Evolutionary conservation across 2,329 filamentous ascomycete species (phyloP), one percentile per base, ranked within the genome.

Genomic region (Graphium sp.): DNA sequence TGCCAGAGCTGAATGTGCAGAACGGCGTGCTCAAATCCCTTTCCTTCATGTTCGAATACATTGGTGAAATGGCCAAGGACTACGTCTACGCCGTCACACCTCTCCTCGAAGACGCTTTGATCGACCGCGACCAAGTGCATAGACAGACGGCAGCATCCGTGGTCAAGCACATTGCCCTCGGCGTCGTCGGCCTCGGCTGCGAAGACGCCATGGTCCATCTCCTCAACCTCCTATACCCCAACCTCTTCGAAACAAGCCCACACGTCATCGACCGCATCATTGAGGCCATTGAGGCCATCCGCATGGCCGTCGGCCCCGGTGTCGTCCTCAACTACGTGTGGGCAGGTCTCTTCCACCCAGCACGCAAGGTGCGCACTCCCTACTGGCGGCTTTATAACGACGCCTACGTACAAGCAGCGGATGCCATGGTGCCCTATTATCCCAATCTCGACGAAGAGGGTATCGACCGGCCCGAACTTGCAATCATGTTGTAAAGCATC

Each of bases 61-160:
- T 98, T 49, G 89, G 89, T 37, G 89, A 98, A 54, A 95, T 98
- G 89, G 83, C 84, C 37, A 98, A 95, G 57, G 89, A 98, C 53
- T 98, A 98, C 49, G 89, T 98, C 47, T 98, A 98, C 46, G 89
- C 91, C 12, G 85, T 98, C 19, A 94, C 85, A 3, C 89, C 89
- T 6, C 62, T 98, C 7, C 74, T 98, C 2, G 89, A 98, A 48
- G 89, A 98, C 47, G 89, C 91, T 3, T 74, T 98, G 35, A 94
- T 94, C 53, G 89, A 98, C 52, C 77, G 89, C 35, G 89, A 98
- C 50, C 89, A 98, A 56, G 89, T 98, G 2, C 89, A 98, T 56
- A 75, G 89, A 17, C 89, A 98, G 52, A 98, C 89, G 2, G 89
- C 89, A 2, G 89, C 89, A 16, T 84, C 78, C 2, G 89, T 95